Base-by-base conservation (phyloP, 352 stramenopile genomes). In the Elongisporangium prolatum region DNA sequence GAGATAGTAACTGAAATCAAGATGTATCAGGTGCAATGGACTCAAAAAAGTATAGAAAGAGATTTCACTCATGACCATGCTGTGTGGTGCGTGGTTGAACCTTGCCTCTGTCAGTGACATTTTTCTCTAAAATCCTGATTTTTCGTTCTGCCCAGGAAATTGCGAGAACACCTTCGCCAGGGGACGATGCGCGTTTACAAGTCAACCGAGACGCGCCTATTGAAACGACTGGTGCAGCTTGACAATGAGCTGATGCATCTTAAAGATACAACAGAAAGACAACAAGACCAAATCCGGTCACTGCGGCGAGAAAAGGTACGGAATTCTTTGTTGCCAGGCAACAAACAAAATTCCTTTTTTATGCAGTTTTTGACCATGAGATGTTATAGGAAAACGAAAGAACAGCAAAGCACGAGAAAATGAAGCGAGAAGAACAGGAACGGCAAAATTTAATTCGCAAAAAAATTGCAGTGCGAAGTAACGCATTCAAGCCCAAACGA, bases 1-100 rank as follows among this genome's bases (percentile, higher is more conserved):
- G 50, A 9, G 2, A 11, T 47, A 8, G 18, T 40, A 28, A 55
- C n/a, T n/a, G 21, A n/a, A 22, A 53, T 54, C 7, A 48, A 79
- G 71, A 48, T 53, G n/a, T n/a, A n/a, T n/a, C n/a, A n/a, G n/a
- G n/a, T n/a, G 8, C 48, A 40, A 21, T 80, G 68, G 68, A 77
- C 68, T 52, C 40, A 69, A 25, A 17, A 54, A 38, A 24, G 20
- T 1, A 61, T 53, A 17, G 40, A 65, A 16, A 38, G 52, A 5
- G 60, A 75, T 44, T 47, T 40, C 11, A 64, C 58, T 4, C 64
- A 58, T 24, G 50, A 73, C 3, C 55, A 68, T 16, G 51, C 18
- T 21, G 48, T 64, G n/a, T 69, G 71, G 71, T 80, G 65, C 40
- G 52, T 13, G 21, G 2, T 13, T 13, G 24, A 34, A 38, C 28